Evolutionary conservation across 768 basidiomycete genomes (phyloP).

Genomic region (Cantharellus anzutake): DNA sequence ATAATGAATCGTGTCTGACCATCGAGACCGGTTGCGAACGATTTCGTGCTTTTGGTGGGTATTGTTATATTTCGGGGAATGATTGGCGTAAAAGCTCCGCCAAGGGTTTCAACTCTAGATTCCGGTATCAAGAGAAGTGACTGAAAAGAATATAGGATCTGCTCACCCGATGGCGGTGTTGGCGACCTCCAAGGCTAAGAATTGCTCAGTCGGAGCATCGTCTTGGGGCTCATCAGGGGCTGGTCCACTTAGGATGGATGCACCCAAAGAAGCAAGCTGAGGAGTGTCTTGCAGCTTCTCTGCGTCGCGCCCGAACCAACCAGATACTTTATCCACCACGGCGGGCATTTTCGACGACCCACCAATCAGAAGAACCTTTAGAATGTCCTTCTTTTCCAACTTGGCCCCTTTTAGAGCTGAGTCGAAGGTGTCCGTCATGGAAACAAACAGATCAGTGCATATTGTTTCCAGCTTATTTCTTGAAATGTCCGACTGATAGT

Average conservation of each 20-base stretch:
- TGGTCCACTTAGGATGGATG: neutral
- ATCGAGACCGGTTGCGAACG: conserved; percentile 97
- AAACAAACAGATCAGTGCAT: neutral
- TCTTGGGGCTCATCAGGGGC: too few species aligned
- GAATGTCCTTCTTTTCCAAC: neutral
- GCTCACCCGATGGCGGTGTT: neutral
- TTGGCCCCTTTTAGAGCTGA: neutral
- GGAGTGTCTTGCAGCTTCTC: neutral
- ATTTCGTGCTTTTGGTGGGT: conserved; percentile 96
- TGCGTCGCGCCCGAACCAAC: neutral
- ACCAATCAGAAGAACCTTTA: neutral
- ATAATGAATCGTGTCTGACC: conserved; percentile 98
- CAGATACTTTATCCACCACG: neutral
- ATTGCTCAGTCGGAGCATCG: too few species aligned
- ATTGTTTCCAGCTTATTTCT: neutral
- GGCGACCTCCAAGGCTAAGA: too few species aligned
- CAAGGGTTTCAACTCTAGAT: neutral
- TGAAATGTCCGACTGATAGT: neutral
- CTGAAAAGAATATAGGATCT: neutral
- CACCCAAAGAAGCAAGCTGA: neutral
- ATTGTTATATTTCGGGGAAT: conserved; percentile 92
- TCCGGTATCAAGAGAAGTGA: neutral
- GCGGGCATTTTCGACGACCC: neutral
- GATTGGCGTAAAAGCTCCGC: conserved; percentile 29
- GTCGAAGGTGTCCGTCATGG: neutral